A percentile compares a stretch with the other conserved stretches of the same genome.
These are phyloP conservation scores for Cinchona pubescens DNA, from an alignment of 257 asterid species.

Conservation along the genomic window DNA sequence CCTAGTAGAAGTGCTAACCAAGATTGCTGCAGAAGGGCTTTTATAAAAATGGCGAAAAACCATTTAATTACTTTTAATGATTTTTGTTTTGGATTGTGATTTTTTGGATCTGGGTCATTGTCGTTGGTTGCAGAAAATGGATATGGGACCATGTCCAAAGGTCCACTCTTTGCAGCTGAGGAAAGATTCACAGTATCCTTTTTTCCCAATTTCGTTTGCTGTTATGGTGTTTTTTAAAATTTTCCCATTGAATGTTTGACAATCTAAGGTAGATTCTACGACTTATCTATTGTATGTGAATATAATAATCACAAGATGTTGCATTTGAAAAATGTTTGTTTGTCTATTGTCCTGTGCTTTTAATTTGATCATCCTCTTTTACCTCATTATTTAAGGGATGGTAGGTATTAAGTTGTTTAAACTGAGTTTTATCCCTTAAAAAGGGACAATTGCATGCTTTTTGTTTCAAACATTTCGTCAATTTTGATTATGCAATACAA, in stretches of 20 bases:
- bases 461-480: neutral
- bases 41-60: neutral
- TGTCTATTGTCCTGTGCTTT: neutral
- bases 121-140: conserved; percentile 71
- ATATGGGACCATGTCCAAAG: conserved; percentile 92
- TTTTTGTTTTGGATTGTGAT: neutral
- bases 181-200: conserved; percentile 96
- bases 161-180: conserved; percentile 89
- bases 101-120: neutral
- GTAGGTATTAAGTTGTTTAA: neutral
- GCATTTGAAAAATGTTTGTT: neutral
- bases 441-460: neutral
- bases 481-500: neutral
- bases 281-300: neutral
- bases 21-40: neutral
- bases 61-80: neutral
- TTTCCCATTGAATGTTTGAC: neutral
- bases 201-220: neutral
- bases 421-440: neutral
- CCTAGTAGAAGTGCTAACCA: neutral
- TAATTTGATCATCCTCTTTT: neutral
- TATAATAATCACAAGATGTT: neutral
- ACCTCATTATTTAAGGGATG: neutral
- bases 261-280: neutral
- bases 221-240: conserved; percentile 4